Percentiles rank a stretch among this genome's conserved stretches.
Conservation (phyloP, 805 yeast species). For the Torulaspora gathmanii region DNA sequence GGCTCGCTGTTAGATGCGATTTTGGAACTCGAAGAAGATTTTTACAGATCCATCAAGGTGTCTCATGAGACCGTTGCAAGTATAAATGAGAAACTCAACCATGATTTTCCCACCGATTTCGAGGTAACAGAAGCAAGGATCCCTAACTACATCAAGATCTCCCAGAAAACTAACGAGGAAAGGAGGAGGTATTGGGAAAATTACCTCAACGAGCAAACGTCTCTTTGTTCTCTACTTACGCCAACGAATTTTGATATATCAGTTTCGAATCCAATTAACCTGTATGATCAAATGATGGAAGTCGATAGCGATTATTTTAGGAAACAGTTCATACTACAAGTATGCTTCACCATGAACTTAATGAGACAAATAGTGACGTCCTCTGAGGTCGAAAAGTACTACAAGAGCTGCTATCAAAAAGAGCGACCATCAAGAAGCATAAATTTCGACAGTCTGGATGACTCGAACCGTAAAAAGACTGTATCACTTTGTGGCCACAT, state of each 20-base stretch:
- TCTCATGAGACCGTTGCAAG: slow-evolving; percentile 9
- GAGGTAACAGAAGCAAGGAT: slow-evolving; percentile 4
- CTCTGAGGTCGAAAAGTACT: slow-evolving; percentile 19
- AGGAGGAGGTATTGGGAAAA: slow-evolving; percentile 17
- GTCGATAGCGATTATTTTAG: slow-evolving; percentile 26
- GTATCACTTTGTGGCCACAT: slow-evolving; percentile 15
- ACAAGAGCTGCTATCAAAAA: slow-evolving; percentile 21
- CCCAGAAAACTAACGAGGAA: slow-evolving; percentile 10
- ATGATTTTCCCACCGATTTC: slow-evolving; percentile 17
- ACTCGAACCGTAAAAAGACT: slow-evolving; percentile 16
- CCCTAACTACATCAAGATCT: slow-evolving; percentile 20
- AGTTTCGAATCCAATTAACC: slow-evolving; percentile 14
- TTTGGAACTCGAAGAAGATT: slow-evolving; percentile 24
- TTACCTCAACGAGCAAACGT: slow-evolving; percentile 2
- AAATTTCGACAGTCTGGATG: slow-evolving; percentile 14
- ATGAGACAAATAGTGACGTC: slow-evolving; percentile 17
- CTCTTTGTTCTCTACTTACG: slow-evolving; percentile 8
- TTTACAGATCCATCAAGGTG: slow-evolving; percentile 16
- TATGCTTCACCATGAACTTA: slow-evolving; percentile 19
- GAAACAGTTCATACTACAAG: slow-evolving; percentile 30
- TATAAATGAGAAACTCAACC: slow-evolving; percentile 19
- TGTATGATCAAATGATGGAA: slow-evolving; percentile 24
- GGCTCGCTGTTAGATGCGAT: slow-evolving; percentile 20
- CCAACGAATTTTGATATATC: slow-evolving; percentile 27
- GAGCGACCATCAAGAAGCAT: slow-evolving; percentile 19